Conservation (phyloP, 2,329 filamentous ascomycete genomes). For the Zymoseptoria tritici region DNA sequence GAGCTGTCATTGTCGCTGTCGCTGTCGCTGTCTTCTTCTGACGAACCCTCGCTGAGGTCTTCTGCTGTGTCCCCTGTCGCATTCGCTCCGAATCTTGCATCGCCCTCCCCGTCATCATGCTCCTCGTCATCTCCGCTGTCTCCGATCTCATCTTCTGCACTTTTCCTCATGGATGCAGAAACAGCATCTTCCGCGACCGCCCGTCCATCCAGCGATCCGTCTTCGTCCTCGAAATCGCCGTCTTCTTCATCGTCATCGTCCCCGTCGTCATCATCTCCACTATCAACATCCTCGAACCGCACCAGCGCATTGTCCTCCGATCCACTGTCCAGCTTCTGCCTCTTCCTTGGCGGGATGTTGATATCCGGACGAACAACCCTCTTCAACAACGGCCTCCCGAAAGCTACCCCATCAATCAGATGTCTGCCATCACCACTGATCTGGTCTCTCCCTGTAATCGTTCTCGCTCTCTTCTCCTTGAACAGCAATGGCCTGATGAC, state of each 20-base stretch:
- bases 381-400: constrained; percentile 65
- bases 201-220: constrained; percentile 1
- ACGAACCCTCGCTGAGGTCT: constrained; percentile 9
- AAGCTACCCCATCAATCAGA: constrained; percentile 77
- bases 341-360: constrained; percentile 26
- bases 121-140: not conserved
- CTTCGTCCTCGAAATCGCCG: constrained; percentile 13
- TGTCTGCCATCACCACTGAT: constrained; percentile 72
- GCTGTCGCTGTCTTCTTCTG: constrained; percentile 5
- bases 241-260: constrained; percentile 20
- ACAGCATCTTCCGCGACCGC: constrained; percentile 14
- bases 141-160: constrained; percentile 4
- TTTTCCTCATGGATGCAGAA: constrained; percentile 8
- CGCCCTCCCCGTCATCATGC: constrained; percentile 1
- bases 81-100: not conserved
- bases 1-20: constrained; percentile 15
- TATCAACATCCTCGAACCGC: constrained; percentile 11
- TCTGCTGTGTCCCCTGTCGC: not conserved
- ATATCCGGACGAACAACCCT: constrained; percentile 35
- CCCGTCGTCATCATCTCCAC: constrained; percentile 37
- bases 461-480: constrained; percentile 65
- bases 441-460: constrained; percentile 70
- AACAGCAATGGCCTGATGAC: constrained; percentile 70
- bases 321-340: constrained; percentile 29
- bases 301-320: constrained; percentile 34